Conservation (phyloP, 257 asterid genomes). For the Nicotiana tabacum region DNA sequence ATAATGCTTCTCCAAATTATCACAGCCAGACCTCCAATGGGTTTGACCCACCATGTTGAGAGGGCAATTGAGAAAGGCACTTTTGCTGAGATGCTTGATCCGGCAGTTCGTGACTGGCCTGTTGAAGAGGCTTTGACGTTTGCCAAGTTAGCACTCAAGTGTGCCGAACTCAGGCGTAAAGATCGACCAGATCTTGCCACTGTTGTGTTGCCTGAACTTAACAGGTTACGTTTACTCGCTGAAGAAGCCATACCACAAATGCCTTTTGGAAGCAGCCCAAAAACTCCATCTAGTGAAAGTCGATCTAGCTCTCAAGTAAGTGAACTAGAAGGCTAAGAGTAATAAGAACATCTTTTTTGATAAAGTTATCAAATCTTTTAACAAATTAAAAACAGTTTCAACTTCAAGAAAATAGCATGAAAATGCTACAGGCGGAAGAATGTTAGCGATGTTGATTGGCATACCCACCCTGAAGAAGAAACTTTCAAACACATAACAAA, state of each 20-base stretch:
- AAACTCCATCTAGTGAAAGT: slow-evolving; percentile 11
- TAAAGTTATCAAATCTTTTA: neutral
- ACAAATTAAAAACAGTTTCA: neutral
- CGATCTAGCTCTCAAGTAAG: slow-evolving; percentile 42
- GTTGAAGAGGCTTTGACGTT: slow-evolving; percentile 56
- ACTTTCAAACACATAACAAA: slow-evolving; percentile 6
- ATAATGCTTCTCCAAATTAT: slow-evolving; percentile 77
- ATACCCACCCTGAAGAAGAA: slow-evolving; percentile 4
- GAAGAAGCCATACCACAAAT: slow-evolving; percentile 51
- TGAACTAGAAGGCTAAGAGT: neutral
- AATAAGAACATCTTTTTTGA: neutral
- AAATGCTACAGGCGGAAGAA: neutral
- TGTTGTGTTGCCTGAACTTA: slow-evolving; percentile 61
- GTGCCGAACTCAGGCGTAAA: slow-evolving; percentile 71
- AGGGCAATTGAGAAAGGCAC: slow-evolving; percentile 77
- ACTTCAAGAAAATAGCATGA: slow-evolving; percentile 3
- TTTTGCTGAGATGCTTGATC: slow-evolving; percentile 69
- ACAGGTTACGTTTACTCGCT: slow-evolving; percentile 55
- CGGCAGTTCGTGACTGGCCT: slow-evolving; percentile 75
- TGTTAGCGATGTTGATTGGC: neutral
- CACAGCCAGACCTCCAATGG: slow-evolving; percentile 89
- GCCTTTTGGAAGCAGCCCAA: slow-evolving; percentile 15
- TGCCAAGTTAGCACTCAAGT: slow-evolving; percentile 71
- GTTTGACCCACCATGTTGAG: slow-evolving; percentile 73
- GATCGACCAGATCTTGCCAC: slow-evolving; percentile 78